Evolutionary conservation across 345 rosid species (phyloP), one percentile per base, ranked within the genome.

Genomic region (Firmiana major): DNA sequence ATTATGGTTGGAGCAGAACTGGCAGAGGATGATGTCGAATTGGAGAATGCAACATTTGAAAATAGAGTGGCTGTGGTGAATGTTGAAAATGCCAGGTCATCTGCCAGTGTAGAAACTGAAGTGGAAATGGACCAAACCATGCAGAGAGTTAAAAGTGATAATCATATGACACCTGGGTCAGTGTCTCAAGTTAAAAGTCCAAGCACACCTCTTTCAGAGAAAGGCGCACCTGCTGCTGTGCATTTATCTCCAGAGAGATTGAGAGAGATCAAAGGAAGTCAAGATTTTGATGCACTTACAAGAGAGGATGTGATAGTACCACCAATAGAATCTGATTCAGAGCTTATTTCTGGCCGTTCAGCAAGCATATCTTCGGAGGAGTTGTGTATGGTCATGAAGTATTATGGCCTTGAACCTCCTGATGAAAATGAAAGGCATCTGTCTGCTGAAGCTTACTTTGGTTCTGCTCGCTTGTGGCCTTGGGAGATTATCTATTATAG

Each of bases 401-500:
- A 84, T 75, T 84, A 84, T 81, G 83, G 84, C 63, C 80, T 80
- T 66, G 77, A 78, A 60, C 75, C 72, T 26, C 82, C 75, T 7
- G 80, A 77, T 51, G 86, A 82, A 71, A 79, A 62, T 74, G 72
- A 73, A 74, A 85, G 53, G 80, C 75, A 78, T 70, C 71, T 82
- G 26, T 46, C 81, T 17, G 77, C 64, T 4, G 85, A 82, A 26
- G 77, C 67, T 43, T 87, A 82, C 78, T 87, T 85, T 76, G 87
- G 87, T 68, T 82, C 83, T 80, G 79, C 86, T 75, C 80, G 87
- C 75, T 58, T 85, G 77, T 87, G 90, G 88, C 90, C 87, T 2
- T 87, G 88, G 87, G 85, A 85, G 63, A 71, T 84, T 31, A 63
- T 87, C 38, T 78, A 77, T 62, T 81, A 81, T 63, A 84, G 89